A percentile compares a stretch with the other conserved stretches of the same genome.
phyloP scores from a whole-genome alignment of 2,329 filamentous ascomycete species.

The Drechslera avenae region DNA sequence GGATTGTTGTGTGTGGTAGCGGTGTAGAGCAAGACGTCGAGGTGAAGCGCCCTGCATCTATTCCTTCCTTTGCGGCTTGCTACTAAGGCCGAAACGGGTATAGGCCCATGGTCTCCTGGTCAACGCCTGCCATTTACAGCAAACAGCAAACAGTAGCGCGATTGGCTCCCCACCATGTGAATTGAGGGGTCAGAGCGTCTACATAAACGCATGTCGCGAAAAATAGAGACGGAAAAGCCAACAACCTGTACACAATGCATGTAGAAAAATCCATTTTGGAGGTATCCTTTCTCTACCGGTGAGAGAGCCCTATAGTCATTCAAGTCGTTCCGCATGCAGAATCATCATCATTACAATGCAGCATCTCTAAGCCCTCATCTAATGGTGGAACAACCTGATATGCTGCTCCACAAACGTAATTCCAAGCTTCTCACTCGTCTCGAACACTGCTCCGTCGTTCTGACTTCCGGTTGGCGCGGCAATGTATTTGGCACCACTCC shows the following conservation, averaged over 20 bases:
- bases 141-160: conserved; percentile 23
- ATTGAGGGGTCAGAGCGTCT: neutral
- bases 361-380: conserved; percentile 34
- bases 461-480: conserved; percentile 90
- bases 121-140: conserved; percentile 16
- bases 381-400: conserved; percentile 94
- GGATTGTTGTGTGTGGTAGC: conserved; percentile 29
- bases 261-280: conserved; percentile 12
- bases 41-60: conserved; percentile 27
- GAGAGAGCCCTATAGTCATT: neutral
- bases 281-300: conserved; percentile 8
- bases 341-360: conserved; percentile 2
- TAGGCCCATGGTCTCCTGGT: conserved; percentile 6
- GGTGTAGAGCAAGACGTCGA: conserved; percentile 26
- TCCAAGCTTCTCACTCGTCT: conserved; percentile 86
- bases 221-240: neutral
- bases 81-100: conserved; percentile 1
- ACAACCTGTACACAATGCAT: neutral
- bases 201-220: neutral
- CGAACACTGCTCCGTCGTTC: conserved; percentile 80
- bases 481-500: conserved; percentile 93
- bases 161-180: neutral
- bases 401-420: conserved; percentile 97
- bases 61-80: conserved; percentile 14
- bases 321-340: conserved; percentile 6